Conservation (phyloP, 345 rosid species). For the Litchi chinensis region DNA sequence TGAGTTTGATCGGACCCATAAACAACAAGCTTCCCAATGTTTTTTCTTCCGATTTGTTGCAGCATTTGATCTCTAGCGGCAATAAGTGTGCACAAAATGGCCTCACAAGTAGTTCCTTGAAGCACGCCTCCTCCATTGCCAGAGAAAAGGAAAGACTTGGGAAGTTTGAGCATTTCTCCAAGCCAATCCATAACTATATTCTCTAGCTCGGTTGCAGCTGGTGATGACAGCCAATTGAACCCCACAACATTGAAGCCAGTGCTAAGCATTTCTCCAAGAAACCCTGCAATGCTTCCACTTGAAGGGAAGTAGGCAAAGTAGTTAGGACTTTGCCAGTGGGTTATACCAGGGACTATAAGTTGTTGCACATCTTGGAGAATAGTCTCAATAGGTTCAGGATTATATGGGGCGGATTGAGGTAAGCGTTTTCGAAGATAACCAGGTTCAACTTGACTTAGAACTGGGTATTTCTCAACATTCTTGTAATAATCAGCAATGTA, state of each 20-base stretch:
- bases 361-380: slow-evolving; percentile 37
- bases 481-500: slow-evolving; percentile 45
- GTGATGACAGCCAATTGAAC: slow-evolving; percentile 53
- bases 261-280: slow-evolving; percentile 42
- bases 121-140: slow-evolving; percentile 48
- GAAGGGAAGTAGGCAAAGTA: slow-evolving; percentile 43
- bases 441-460: slow-evolving; percentile 41
- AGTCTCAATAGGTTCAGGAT: slow-evolving; percentile 33
- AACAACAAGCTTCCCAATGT: slow-evolving; percentile 35
- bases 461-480: slow-evolving; percentile 39
- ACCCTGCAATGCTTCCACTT: slow-evolving; percentile 31
- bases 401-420: slow-evolving; percentile 36
- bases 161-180: slow-evolving; percentile 42
- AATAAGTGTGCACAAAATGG: slow-evolving; percentile 36
- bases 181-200: slow-evolving; percentile 49
- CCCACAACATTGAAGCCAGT: slow-evolving; percentile 44
- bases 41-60: slow-evolving; percentile 17
- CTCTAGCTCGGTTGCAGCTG: slow-evolving; percentile 57
- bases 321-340: slow-evolving; percentile 52
- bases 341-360: slow-evolving; percentile 44
- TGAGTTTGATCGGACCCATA: slow-evolving; percentile 52
- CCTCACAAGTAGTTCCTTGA: slow-evolving; percentile 42
- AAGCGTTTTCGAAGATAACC: slow-evolving; percentile 37
- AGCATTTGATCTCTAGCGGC: slow-evolving; percentile 44
- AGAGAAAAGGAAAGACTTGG: slow-evolving; percentile 35